Percentiles rank a stretch among this genome's conserved stretches.
These are phyloP conservation scores for Pseudonectria foliicola DNA, from an alignment of 2,329 filamentous ascomycete species.

Conservation along the genomic window DNA sequence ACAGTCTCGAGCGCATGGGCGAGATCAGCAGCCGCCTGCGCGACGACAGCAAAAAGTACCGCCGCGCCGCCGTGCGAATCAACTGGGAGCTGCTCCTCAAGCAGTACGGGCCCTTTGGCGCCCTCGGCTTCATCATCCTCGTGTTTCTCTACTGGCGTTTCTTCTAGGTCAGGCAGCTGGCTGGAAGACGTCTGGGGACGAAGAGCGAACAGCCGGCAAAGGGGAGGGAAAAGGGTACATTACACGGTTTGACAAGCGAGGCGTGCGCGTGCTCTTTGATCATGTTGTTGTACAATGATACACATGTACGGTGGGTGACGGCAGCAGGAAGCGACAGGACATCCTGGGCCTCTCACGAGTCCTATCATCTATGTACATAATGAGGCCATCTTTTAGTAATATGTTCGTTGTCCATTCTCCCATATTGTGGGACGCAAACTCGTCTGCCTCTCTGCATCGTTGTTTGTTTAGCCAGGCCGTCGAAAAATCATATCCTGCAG, in stretches of 20 bases:
- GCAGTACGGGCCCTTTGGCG: conserved; percentile 91
- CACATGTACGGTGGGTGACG: not conserved
- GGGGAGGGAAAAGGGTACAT: too few relatives aligned
- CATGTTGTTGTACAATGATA: not conserved
- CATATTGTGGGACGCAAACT: conserved; percentile 2
- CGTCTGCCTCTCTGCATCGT: conserved; percentile 4
- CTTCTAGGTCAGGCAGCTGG: conserved; percentile 55
- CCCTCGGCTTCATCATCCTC: conserved; percentile 72
- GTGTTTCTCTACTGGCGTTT: conserved; percentile 91
- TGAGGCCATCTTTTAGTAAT: conserved; percentile 11
- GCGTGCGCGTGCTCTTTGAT: not conserved
- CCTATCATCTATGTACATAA: conserved; percentile 16
- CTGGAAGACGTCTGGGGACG: too few relatives aligned
- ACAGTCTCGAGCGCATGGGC: conserved; percentile 93
- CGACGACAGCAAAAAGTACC: conserved; percentile 93
- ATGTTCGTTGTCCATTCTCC: too few relatives aligned
- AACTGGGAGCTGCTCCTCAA: conserved; percentile 97
- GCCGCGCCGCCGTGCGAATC: conserved; percentile 84
- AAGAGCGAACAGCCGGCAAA: too few relatives aligned
- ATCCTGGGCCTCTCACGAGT: conserved; percentile 3
- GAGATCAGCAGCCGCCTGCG: conserved; percentile 81
- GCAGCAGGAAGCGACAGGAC: conserved; percentile 1
- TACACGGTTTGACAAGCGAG: too few relatives aligned
- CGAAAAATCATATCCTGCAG: conserved; percentile 7
- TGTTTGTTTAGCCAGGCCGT: conserved; percentile 11